phyloP scores from a whole-genome alignment of 805 yeast species.

The Tetrapisispora fleetii region DNA sequence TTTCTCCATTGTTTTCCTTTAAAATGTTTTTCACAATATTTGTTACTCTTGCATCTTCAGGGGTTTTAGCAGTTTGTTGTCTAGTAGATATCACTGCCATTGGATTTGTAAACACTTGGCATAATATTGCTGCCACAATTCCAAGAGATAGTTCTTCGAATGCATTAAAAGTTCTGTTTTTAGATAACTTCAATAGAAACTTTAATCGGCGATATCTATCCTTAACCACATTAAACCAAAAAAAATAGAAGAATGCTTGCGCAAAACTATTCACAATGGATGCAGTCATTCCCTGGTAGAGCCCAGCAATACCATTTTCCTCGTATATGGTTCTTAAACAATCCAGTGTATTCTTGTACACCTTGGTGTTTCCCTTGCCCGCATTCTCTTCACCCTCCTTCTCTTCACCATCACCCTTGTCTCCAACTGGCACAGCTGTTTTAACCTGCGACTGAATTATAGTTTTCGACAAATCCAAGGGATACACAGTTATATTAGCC shows the following conservation, averaged over 20 bases:
- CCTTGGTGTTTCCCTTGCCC: constrained; percentile 7
- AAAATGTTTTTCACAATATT: constrained; percentile 34
- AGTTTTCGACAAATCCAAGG: constrained; percentile 70
- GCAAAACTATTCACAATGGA: constrained; percentile 63
- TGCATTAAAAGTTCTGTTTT: constrained; percentile 29
- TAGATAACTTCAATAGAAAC: constrained; percentile 6
- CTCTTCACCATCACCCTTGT: background rate
- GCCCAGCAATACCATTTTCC: constrained; percentile 53
- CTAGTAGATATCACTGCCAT: constrained; percentile 62
- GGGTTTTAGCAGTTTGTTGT: constrained; percentile 44
- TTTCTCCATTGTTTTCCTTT: constrained; percentile 51
- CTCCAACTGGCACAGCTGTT: constrained; percentile 2
- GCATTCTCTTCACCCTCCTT: background rate
- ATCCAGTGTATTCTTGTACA: constrained; percentile 47
- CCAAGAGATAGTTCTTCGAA: constrained; percentile 64
- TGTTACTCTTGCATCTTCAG: constrained; percentile 20
- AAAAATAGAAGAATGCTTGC: constrained; percentile 74
- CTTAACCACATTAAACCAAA: constrained; percentile 74
- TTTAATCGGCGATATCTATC: constrained; percentile 38
- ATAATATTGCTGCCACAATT: constrained; percentile 71
- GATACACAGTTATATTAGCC: constrained; percentile 73
- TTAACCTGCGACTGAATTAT: constrained; percentile 58
- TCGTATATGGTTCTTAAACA: constrained; percentile 48
- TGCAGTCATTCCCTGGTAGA: constrained; percentile 64
- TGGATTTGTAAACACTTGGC: constrained; percentile 76